These are phyloP conservation scores for Candida pseudoglaebosa DNA, from an alignment of 805 yeast genomes.

Conservation along the genomic window DNA sequence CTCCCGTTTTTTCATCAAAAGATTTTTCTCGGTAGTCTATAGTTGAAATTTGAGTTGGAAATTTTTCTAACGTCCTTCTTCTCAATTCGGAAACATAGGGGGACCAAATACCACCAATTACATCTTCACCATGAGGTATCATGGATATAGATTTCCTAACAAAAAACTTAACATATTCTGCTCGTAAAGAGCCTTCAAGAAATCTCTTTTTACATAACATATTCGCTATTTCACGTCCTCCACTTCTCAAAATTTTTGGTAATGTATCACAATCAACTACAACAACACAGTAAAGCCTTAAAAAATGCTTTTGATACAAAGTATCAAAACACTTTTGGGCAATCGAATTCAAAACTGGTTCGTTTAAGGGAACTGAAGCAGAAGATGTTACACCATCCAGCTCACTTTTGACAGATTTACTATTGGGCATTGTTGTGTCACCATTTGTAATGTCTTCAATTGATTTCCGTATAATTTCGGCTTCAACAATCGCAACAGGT, in stretches of 20 bases:
- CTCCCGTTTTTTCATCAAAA: conserved; percentile 71
- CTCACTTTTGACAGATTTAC: conserved; percentile 7
- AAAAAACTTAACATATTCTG: conserved; percentile 79
- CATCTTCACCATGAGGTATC: conserved; percentile 72
- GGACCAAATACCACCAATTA: conserved; percentile 82
- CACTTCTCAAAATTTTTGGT: conserved; percentile 80
- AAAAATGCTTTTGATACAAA: conserved; percentile 51
- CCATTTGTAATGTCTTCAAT: conserved; percentile 23
- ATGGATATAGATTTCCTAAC: conserved; percentile 58
- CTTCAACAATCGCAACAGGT: conserved; percentile 83
- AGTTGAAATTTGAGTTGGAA: conserved; percentile 76
- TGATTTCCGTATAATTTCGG: conserved; percentile 41
- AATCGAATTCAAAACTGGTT: conserved; percentile 38
- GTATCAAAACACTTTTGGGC: conserved; percentile 44
- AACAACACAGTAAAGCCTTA: conserved; percentile 76
- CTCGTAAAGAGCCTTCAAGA: conserved; percentile 71
- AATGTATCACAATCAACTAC: conserved; percentile 76
- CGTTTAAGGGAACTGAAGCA: conserved; percentile 37
- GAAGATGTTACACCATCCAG: conserved; percentile 18
- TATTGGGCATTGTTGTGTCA: conserved; percentile 7
- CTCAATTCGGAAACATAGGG: conserved; percentile 68
- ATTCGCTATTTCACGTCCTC: conserved; percentile 89
- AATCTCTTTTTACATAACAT: conserved; percentile 77
- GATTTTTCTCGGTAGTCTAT: conserved; percentile 74
- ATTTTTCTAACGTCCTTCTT: conserved; percentile 52